These are phyloP conservation scores for Colletotrichum endophyticum DNA, from an alignment of 2,329 filamentous ascomycete genomes.

Conservation along the genomic window DNA sequence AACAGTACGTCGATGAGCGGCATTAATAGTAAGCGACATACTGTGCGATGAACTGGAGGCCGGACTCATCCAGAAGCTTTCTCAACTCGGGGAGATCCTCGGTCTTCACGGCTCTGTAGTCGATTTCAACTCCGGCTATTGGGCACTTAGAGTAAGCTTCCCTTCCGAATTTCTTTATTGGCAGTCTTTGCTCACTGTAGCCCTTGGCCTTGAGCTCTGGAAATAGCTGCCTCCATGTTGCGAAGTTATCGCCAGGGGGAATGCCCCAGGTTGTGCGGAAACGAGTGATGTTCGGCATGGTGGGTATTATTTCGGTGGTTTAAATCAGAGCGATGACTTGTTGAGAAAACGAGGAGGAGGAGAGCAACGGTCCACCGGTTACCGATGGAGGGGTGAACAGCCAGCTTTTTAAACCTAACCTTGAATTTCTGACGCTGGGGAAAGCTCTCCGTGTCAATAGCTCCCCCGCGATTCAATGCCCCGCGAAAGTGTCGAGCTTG, in stretches of 20 bases:
- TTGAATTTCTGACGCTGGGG: neutral
- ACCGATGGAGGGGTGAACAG: neutral
- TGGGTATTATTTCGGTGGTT: neutral
- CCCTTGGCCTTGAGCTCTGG: constrained; percentile 15
- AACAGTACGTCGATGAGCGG: neutral
- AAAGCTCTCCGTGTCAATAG: neutral
- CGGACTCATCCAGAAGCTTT: neutral
- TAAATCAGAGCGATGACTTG: neutral
- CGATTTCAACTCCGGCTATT: constrained; percentile 5
- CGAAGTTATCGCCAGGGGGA: neutral
- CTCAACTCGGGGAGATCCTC: neutral
- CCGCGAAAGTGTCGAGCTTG: neutral
- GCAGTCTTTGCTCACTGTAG: constrained; percentile 2
- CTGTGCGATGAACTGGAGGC: neutral
- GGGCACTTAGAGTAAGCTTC: neutral
- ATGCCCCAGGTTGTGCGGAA: constrained; percentile 20
- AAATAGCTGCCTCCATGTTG: constrained; percentile 14
- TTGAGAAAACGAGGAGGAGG: neutral
- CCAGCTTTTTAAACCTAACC: neutral
- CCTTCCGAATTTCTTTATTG: neutral
- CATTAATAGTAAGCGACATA: neutral
- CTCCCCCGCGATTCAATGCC: neutral
- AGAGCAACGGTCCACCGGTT: neutral
- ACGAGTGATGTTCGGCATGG: constrained; percentile 1
- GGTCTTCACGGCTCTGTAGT: neutral